These are phyloP conservation scores for Pichia eremophila DNA, from an alignment of 805 yeast genomes.

Conservation along the genomic window DNA sequence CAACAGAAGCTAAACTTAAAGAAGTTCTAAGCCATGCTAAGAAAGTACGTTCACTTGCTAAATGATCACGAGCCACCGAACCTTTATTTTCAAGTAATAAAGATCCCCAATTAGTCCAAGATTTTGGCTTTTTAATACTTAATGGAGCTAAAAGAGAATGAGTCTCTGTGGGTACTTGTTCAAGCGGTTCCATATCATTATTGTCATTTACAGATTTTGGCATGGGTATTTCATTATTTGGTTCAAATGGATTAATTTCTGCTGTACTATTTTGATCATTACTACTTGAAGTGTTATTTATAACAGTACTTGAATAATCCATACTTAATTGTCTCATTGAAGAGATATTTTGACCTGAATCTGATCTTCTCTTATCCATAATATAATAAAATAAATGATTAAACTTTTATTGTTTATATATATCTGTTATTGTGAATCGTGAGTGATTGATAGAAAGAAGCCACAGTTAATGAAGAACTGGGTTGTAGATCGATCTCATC, in stretches of 20 bases:
- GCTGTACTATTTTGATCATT: background rate
- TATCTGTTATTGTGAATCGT: too few species aligned
- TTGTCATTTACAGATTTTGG: background rate
- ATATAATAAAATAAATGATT: too few species aligned
- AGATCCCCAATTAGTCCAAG: constrained; percentile 25
- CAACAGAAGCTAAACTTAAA: constrained; percentile 46
- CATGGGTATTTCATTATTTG: background rate
- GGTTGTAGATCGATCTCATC: too few species aligned
- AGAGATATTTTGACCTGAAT: background rate
- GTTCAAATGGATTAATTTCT: background rate
- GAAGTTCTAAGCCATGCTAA: constrained; percentile 59
- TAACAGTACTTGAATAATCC: background rate
- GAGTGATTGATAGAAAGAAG: too few species aligned
- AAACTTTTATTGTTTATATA: too few species aligned
- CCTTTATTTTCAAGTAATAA: constrained; percentile 42
- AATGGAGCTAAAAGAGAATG: constrained; percentile 1
- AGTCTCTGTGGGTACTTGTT: background rate
- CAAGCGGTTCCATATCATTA: too few species aligned
- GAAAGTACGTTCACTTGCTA: constrained; percentile 58
- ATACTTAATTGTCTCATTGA: background rate
- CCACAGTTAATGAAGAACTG: too few species aligned
- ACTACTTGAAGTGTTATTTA: background rate
- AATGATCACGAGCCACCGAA: constrained; percentile 53
- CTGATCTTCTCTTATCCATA: background rate
- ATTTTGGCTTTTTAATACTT: constrained; percentile 15